Base-by-base conservation (phyloP, 2,329 filamentous ascomycete species). In the Penicillium sp. region DNA sequence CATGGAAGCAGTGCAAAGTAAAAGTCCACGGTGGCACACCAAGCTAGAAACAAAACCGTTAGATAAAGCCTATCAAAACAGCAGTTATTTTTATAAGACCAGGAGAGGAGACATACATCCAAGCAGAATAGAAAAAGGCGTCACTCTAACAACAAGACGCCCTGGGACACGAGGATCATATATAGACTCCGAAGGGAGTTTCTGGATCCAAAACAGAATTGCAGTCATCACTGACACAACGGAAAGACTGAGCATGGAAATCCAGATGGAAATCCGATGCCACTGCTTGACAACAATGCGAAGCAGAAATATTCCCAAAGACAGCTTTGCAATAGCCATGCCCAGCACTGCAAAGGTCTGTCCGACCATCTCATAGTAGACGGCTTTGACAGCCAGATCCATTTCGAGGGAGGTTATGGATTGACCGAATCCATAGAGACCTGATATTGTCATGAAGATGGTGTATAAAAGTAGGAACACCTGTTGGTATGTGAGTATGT, bases 281-380 rank as follows among this genome's bases (percentile, higher is more conserved):
- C 74, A 77, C 12, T 28, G 58, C 10, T 65, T 64, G 3, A 70
- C 70, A 12, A 80, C 76, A 17, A 81, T 67, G 0, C 78, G 74
- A 2, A 80, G 65, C 9, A 81, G 59, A 55, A 81, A 81, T 9
- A 79, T 70, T 0, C 76, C 78, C 0, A 81, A 66, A 0, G 79
- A 79, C 54, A 69, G 63, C 38, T 81, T 81, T 0, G 78, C 76
- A 7, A 76, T 66, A 5, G 75, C 75, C 71, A 79, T 81, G 13
- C 77, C 79, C 1, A 78, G 53, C 5, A 81, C 67, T 0, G 75
- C 75, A 35, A 81, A 79, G 0, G 72, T 77, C 73, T 65, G 70
- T 72, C 22, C 77, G 33, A 70, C 30, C 59, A 67, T 62, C 30
- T 68, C 66, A 12, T 37, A 58, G 26, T 69, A 67, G 0, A 68